Conservation (phyloP, 2,329 filamentous ascomycete species). For the Alternaria arborescens region DNA sequence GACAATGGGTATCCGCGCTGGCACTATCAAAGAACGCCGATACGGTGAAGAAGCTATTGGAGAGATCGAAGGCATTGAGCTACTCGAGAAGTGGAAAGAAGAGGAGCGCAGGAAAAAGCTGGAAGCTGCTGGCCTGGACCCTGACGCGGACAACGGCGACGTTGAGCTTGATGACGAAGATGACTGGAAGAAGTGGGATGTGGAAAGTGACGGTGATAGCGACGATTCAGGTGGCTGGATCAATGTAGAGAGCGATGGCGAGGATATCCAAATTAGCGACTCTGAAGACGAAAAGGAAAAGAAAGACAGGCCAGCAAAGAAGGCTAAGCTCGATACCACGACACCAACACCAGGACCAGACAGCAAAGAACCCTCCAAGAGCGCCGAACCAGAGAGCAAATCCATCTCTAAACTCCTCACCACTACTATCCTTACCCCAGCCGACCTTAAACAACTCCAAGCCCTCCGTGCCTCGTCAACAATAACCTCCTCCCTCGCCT, state of each 20-base stretch:
- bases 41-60: constrained; percentile 85
- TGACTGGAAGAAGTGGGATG: constrained; percentile 67
- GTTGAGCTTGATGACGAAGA: constrained; percentile 67
- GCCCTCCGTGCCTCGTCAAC: constrained; percentile 81
- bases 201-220: constrained; percentile 65
- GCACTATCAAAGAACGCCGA: constrained; percentile 76
- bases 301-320: constrained; percentile 68
- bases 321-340: constrained; percentile 63
- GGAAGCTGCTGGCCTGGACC: constrained; percentile 71
- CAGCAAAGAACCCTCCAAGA: constrained; percentile 50
- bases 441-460: constrained; percentile 92
- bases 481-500: constrained; percentile 69
- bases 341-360: constrained; percentile 48
- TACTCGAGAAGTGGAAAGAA: constrained; percentile 92
- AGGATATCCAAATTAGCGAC: constrained; percentile 76
- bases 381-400: constrained; percentile 52
- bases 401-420: constrained; percentile 76
- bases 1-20: constrained; percentile 78
- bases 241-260: constrained; percentile 82
- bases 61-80: constrained; percentile 90
- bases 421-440: constrained; percentile 91
- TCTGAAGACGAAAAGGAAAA: constrained; percentile 71
- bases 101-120: constrained; percentile 81
- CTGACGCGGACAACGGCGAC: constrained; percentile 67
- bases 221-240: constrained; percentile 92